phyloP scores from a whole-genome alignment of 495 filamentous ascomycete species.

The Usnea hakonensis region DNA sequence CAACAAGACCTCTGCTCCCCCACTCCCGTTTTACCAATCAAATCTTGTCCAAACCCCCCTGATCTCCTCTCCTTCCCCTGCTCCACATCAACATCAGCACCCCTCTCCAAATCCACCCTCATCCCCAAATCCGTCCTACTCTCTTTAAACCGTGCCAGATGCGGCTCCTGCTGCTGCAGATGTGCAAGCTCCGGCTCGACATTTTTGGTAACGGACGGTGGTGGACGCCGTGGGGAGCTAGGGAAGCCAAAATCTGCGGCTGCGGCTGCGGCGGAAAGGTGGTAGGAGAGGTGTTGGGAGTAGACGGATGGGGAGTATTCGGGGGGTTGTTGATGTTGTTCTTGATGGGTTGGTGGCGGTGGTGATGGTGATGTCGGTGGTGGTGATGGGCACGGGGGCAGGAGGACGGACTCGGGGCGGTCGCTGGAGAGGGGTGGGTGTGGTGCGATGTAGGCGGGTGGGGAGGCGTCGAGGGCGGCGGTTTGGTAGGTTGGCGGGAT shows the following conservation, averaged over 20 bases:
- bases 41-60: too few relatives aligned
- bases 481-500: not conserved
- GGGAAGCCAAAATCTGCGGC: not conserved
- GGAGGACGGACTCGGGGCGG: too few relatives aligned
- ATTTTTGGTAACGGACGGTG: not conserved
- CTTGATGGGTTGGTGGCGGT: not conserved
- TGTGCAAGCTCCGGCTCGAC: too few relatives aligned
- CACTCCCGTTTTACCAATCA: not conserved
- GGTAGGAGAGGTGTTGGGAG: not conserved
- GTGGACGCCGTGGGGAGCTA: not conserved
- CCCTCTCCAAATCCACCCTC: not conserved
- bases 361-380: not conserved
- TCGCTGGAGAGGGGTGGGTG: not conserved
- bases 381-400: not conserved
- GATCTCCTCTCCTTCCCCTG: not conserved
- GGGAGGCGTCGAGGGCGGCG: not conserved
- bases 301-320: not conserved
- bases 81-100: not conserved
- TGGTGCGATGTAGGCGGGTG: not conserved
- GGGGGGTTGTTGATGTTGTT: not conserved
- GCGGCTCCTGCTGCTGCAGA: too few relatives aligned
- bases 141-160: not conserved
- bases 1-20: not conserved
- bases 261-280: not conserved
- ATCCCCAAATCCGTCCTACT: not conserved